These are phyloP conservation scores for Rhodotorula taiwanensis DNA, from an alignment of 768 basidiomycete species.

Conservation along the genomic window DNA sequence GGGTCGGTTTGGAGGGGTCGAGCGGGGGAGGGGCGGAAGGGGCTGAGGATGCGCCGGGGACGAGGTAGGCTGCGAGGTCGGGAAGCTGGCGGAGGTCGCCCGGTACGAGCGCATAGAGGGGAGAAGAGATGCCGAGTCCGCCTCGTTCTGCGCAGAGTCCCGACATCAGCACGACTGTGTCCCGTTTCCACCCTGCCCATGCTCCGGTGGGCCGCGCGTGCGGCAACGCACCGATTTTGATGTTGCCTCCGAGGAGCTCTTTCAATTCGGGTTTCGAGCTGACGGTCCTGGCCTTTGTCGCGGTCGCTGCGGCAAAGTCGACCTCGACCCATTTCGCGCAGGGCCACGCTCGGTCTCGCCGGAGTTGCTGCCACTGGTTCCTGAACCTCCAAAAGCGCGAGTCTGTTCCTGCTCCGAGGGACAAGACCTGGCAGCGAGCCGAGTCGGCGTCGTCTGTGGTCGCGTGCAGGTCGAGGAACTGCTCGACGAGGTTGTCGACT, in stretches of 20 bases:
- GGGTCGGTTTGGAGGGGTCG: slow-evolving; percentile 62
- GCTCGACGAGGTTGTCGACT: slow-evolving; percentile 49
- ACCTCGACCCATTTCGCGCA: slow-evolving; percentile 59
- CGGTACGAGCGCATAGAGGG: slow-evolving; percentile 64
- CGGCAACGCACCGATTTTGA: slow-evolving; percentile 39
- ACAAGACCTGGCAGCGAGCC: slow-evolving; percentile 81
- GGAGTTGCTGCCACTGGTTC: slow-evolving; percentile 17
- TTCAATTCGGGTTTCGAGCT: slow-evolving; percentile 59
- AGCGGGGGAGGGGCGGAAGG: slow-evolving; percentile 43
- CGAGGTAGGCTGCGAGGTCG: slow-evolving; percentile 44
- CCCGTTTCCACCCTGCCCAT: no score
- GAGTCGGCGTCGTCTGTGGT: slow-evolving; percentile 53
- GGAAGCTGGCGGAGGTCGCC: slow-evolving; percentile 64
- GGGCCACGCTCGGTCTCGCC: slow-evolving; percentile 3
- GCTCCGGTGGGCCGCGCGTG: no score
- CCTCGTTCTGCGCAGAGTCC: slow-evolving; percentile 63
- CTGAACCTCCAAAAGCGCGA: slow-evolving; percentile 86
- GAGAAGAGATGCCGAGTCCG: slow-evolving; percentile 55
- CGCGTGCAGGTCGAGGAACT: slow-evolving; percentile 57
- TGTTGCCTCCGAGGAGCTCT: slow-evolving; percentile 51
- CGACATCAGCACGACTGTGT: no score
- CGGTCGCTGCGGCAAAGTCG: slow-evolving; percentile 81
- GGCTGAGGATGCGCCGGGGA: slow-evolving; percentile 57
- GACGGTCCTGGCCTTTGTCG: slow-evolving; percentile 73
- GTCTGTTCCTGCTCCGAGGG: slow-evolving; percentile 90